Evolutionary conservation across 1,139 yeast species (phyloP), one percentile per base, ranked within the genome.

Genomic region (Yamadazyma epiphylla): DNA sequence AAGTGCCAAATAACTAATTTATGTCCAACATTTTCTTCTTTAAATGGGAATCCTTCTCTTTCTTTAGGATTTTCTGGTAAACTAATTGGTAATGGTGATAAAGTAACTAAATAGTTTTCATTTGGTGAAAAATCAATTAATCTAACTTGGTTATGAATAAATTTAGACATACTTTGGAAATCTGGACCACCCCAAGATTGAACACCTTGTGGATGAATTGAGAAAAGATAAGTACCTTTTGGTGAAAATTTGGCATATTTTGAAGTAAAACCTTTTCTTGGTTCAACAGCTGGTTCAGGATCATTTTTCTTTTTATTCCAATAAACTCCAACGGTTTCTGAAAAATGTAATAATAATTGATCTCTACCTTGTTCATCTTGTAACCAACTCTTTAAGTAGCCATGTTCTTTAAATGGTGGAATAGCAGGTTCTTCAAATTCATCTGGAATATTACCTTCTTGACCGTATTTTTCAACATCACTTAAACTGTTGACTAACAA

Each of bases 141-240:
- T 57, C 94, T 78, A 30, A 88, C 96, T 52, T 86, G 88, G 41
- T 87, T 88, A 58, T 94, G 99, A 41, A 81, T 73, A 54, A 85
- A 87, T 59, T 88, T 82, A 48, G 74, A 78, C 46, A 88, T 68
- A 49, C 85, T 75, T 42, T 73, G 75, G 57, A 88, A 88, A 27
- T 77, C 72, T 30, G 76, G 75, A 41, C 97, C 97, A 55, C 97
- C 98, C 95, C 97, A 91, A 22, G 94, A 75, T 58, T 88, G 95
- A 35, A 88, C 79, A 68, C 98, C 98, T 63, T 87, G 95, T 34
- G 89, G 88, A 59, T 91, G 96, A 52, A 88, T 74, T 2, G 96
- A 82, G 49, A 86, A 79, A 45, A 91, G 65, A 51, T 77, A 89
- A 15, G 94, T 81, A 58, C 99, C 99, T 61, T 80, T 80, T 49